phyloP scores from a whole-genome alignment of 2,329 filamentous ascomycete species.

The Aspergillus persii region DNA sequence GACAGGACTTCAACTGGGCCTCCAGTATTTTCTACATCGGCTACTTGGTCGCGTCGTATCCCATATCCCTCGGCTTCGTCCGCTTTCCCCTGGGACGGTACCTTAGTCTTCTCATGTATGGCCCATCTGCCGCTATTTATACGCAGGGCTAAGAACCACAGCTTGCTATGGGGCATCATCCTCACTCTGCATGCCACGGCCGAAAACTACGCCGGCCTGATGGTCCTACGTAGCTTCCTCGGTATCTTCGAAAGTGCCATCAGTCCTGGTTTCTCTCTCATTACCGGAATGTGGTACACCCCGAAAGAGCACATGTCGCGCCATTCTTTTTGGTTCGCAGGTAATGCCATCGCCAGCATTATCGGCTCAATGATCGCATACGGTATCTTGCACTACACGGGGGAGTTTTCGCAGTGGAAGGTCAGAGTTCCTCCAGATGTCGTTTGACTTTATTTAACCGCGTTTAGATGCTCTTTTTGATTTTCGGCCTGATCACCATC shows the following conservation, averaged over 20 bases:
- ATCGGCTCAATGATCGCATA: constrained; percentile 22
- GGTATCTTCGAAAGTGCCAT: constrained; percentile 41
- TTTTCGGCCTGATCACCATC: constrained; percentile 17
- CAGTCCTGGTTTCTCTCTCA: constrained; percentile 34
- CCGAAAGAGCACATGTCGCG: constrained; percentile 24
- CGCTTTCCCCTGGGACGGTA: constrained; percentile 34
- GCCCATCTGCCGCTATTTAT: not conserved
- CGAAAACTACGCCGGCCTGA: constrained; percentile 34
- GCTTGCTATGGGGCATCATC: constrained; percentile 30
- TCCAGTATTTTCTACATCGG: constrained; percentile 27
- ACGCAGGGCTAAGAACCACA: not conserved
- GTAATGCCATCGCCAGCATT: constrained; percentile 22
- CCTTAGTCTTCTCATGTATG: constrained; percentile 21
- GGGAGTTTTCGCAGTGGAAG: constrained; percentile 12
- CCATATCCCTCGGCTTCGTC: constrained; percentile 33
- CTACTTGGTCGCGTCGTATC: constrained; percentile 31
- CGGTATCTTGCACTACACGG: constrained; percentile 18
- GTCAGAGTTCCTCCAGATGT: not conserved
- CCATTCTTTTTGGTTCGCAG: constrained; percentile 24
- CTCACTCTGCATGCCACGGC: constrained; percentile 29
- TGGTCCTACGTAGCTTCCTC: constrained; percentile 41
- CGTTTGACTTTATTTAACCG: not conserved
- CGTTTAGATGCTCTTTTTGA: constrained; percentile 15
- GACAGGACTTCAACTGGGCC: constrained; percentile 22
- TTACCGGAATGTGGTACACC: constrained; percentile 29